A percentile compares a stretch with the other conserved stretches of the same genome.
Evolutionary conservation across 306 rosid species (phyloP).

Genomic region (Pueraria montana): DNA sequence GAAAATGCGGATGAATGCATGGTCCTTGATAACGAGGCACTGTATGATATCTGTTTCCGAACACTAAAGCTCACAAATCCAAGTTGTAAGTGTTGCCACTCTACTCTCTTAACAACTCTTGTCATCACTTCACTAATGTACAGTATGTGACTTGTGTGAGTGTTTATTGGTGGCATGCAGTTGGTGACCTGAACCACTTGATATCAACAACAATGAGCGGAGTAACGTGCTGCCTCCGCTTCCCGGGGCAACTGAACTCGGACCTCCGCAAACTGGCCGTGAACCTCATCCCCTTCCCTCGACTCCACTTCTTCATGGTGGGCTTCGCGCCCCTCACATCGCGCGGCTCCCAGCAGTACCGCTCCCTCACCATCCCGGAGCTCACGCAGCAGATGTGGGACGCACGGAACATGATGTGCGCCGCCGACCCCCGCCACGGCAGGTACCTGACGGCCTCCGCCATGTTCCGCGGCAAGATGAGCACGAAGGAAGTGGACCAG

Average conservation of each 20-base stretch:
- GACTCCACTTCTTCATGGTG: slow-evolving; percentile 57
- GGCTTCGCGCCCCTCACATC: slow-evolving; percentile 92
- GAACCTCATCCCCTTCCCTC: slow-evolving; percentile 50
- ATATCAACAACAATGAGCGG: slow-evolving; percentile 97
- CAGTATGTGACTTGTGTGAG: too few species aligned
- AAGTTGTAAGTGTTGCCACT: slow-evolving; percentile 89
- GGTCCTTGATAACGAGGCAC: slow-evolving; percentile 83
- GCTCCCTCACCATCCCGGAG: slow-evolving; percentile 87
- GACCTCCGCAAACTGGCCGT: slow-evolving; percentile 82
- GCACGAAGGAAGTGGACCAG: slow-evolving; percentile 85
- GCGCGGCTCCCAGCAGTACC: slow-evolving; percentile 75
- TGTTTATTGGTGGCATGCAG: too few species aligned
- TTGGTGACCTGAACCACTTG: slow-evolving; percentile 94
- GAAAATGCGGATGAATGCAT: slow-evolving; percentile 95
- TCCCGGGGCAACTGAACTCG: slow-evolving; percentile 92
- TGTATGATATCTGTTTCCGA: slow-evolving; percentile 90
- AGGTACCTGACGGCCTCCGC: slow-evolving; percentile 89
- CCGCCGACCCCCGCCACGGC: slow-evolving; percentile 91
- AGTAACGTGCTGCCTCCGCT: slow-evolving; percentile 91
- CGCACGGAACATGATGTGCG: slow-evolving; percentile 72
- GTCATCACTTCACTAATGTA: too few species aligned
- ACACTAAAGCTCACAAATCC: slow-evolving; percentile 96
- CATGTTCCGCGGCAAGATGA: slow-evolving; percentile 91
- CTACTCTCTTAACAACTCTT: too few species aligned
- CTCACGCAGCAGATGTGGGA: slow-evolving; percentile 94